phyloP scores from a whole-genome alignment of 352 stramenopile genomes.

The Phytophthora capsici region DNA sequence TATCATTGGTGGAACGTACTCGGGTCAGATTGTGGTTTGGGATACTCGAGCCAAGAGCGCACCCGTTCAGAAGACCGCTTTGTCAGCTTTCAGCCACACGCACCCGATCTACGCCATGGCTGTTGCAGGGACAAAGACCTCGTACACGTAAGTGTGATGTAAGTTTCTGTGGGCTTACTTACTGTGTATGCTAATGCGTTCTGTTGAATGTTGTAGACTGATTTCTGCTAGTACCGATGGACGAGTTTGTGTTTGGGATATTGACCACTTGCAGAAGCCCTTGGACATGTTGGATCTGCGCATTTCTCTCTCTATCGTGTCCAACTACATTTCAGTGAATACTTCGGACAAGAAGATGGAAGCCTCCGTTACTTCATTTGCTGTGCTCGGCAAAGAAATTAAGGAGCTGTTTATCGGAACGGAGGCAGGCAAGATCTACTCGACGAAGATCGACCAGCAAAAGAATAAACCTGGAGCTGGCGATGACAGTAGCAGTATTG shows the following conservation, averaged over 20 bases:
- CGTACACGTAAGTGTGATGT: conserved; percentile 67
- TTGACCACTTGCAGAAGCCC: conserved; percentile 85
- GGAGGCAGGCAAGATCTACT: conserved; percentile 82
- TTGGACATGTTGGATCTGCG: conserved; percentile 86
- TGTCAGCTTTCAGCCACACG: conserved; percentile 84
- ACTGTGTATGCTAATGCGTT: conserved; percentile 6
- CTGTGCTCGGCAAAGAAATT: conserved; percentile 81
- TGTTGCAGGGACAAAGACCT: conserved; percentile 82
- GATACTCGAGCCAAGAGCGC: conserved; percentile 83
- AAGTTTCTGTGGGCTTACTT: not conserved
- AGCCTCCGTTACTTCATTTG: conserved; percentile 82
- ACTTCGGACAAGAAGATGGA: conserved; percentile 89
- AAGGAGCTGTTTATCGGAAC: conserved; percentile 88
- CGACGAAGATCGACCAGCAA: conserved; percentile 75
- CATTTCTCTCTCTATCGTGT: conserved; percentile 82
- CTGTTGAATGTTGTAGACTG: conserved; percentile 49
- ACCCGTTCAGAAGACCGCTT: conserved; percentile 84
- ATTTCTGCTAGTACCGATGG: conserved; percentile 89
- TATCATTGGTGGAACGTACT: conserved; percentile 88
- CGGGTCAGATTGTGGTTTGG: conserved; percentile 88
- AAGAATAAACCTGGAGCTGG: conserved; percentile 61
- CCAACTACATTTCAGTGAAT: conserved; percentile 70
- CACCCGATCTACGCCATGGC: conserved; percentile 90
- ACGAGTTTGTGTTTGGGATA: conserved; percentile 85
- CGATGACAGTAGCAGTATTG: conserved; percentile 30